phyloP scores from a whole-genome alignment of 208 protist genomes.

The Leishmania mexicana region DNA sequence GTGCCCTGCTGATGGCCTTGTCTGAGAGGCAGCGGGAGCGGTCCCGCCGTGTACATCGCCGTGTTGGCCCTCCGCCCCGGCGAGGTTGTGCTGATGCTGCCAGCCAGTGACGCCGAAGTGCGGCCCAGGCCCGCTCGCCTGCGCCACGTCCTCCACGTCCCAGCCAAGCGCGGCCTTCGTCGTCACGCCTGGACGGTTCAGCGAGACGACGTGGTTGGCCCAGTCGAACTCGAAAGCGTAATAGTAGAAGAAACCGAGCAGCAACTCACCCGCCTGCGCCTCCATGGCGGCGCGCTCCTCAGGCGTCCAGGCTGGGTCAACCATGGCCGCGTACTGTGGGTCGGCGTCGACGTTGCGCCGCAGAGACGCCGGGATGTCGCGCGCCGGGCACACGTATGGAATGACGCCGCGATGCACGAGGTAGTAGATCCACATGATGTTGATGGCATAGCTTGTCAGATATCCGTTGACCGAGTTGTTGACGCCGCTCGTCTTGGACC shows the following conservation, averaged over 20 bases:
- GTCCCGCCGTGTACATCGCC: slow-evolving; percentile 10
- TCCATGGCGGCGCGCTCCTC: slow-evolving; percentile 41
- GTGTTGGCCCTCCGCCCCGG: slow-evolving; percentile 2
- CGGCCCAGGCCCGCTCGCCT: not conserved
- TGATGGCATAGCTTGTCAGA: slow-evolving; percentile 91
- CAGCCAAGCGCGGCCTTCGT: slow-evolving; percentile 82
- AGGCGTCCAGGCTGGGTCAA: slow-evolving; percentile 32
- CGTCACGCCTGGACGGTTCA: slow-evolving; percentile 77
- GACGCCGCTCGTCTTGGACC: slow-evolving; percentile 88
- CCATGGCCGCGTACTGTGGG: slow-evolving; percentile 66
- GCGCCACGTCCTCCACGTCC: slow-evolving; percentile 65
- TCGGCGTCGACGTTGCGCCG: slow-evolving; percentile 35
- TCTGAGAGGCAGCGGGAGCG: not conserved
- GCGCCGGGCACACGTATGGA: slow-evolving; percentile 77
- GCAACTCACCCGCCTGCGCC: slow-evolving; percentile 67
- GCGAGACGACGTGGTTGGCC: slow-evolving; percentile 83
- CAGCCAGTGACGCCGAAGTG: not conserved
- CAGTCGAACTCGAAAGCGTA: slow-evolving; percentile 92
- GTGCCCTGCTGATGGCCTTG: not conserved
- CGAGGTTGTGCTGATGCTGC: not conserved
- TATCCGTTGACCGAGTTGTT: slow-evolving; percentile 92
- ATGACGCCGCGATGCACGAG: slow-evolving; percentile 80
- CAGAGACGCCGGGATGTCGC: slow-evolving; percentile 67
- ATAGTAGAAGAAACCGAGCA: slow-evolving; percentile 91
- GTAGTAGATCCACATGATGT: slow-evolving; percentile 93